phyloP scores from a whole-genome alignment of 2,329 filamentous ascomycete species.

The Paraconiothyrium sp. region DNA sequence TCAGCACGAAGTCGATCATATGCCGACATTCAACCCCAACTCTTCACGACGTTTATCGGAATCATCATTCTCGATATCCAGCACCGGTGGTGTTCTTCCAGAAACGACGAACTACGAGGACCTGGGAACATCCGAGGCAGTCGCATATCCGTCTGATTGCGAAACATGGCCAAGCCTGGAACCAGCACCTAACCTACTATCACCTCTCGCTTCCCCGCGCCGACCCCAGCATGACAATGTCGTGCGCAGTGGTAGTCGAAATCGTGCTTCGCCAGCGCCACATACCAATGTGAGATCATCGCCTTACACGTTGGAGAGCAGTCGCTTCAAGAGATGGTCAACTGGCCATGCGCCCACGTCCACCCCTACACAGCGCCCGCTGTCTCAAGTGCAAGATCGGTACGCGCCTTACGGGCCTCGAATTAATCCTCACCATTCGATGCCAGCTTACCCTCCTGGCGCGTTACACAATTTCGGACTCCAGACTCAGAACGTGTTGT shows the following conservation, averaged over 20 bases:
- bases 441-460: constrained; percentile 48
- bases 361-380: constrained; percentile 65
- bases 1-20: constrained; percentile 42
- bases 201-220: constrained; percentile 77
- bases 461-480: constrained; percentile 43
- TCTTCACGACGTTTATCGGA: constrained; percentile 73
- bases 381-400: constrained; percentile 67
- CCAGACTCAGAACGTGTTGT: constrained; percentile 48
- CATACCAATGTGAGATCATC: constrained; percentile 73
- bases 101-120: constrained; percentile 78
- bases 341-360: constrained; percentile 71
- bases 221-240: constrained; percentile 63
- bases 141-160: constrained; percentile 68
- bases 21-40: constrained; percentile 52
- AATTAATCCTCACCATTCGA: constrained; percentile 55
- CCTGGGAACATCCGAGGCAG: constrained; percentile 73
- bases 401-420: constrained; percentile 68
- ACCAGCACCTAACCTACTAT: constrained; percentile 74
- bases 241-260: constrained; percentile 67
- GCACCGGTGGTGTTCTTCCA: constrained; percentile 65
- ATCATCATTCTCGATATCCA: constrained; percentile 78
- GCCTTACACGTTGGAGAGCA: constrained; percentile 74
- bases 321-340: constrained; percentile 78
- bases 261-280: constrained; percentile 76
- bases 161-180: constrained; percentile 73